A percentile compares a stretch with the other conserved stretches of the same genome.
Evolutionary conservation across 768 basidiomycete genomes (phyloP).

Genomic region (Amanita molliuscula): DNA sequence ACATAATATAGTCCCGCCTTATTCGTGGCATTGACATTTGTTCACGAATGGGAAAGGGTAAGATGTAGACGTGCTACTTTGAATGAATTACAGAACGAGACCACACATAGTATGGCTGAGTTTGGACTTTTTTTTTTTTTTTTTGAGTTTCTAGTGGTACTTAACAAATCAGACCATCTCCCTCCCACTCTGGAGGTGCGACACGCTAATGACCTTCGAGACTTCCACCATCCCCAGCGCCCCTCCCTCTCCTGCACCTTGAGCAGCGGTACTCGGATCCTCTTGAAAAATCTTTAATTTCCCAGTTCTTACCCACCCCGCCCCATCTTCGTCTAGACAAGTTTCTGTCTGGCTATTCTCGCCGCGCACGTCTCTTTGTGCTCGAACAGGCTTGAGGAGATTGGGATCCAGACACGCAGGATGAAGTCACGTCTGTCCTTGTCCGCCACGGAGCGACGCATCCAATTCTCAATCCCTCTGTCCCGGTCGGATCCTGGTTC

Average conservation of each 20-base stretch:
- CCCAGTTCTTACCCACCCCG: neutral
- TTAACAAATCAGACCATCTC: neutral
- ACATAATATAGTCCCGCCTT: no score
- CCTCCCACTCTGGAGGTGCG: neutral
- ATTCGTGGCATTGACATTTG: no score
- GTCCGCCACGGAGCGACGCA: neutral
- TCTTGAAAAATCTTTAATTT: neutral
- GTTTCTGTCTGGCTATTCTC: neutral
- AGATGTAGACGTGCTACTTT: no score
- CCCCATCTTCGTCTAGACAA: neutral
- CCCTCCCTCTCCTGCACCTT: no score
- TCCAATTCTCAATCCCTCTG: no score
- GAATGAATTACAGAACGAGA: no score
- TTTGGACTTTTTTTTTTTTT: no score
- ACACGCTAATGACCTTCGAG: neutral
- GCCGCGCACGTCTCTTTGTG: neutral
- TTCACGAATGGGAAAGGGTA: no score
- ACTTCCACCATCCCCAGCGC: neutral
- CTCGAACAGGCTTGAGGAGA: neutral
- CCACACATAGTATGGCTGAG: no score
- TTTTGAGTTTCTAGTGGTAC: no score
- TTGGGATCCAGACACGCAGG: conserved; percentile 1
- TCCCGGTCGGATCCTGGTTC: neutral
- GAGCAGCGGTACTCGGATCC: neutral
- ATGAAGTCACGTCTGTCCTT: neutral